phyloP scores from a whole-genome alignment of 306 rosid species.

The Pyrus bretschneideri region DNA sequence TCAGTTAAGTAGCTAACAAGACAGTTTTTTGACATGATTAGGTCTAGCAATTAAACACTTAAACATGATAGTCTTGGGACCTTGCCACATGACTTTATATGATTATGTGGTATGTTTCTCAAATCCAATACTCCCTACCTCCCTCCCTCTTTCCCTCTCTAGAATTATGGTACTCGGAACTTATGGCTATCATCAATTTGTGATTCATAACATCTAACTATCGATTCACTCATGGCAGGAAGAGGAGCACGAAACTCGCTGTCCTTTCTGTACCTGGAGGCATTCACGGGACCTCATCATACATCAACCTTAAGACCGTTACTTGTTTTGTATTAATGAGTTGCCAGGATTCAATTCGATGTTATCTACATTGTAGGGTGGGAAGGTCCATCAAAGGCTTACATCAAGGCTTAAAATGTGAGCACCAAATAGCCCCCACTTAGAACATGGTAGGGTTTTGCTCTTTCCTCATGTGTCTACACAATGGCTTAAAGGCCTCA shows the following conservation, averaged over 20 bases:
- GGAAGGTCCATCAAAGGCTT: slow-evolving; percentile 11
- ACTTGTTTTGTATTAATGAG: neutral
- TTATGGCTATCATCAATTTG: neutral
- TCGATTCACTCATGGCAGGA: neutral
- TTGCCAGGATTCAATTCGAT: neutral
- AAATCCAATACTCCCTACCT: neutral
- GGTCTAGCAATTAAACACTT: slow-evolving; percentile 4
- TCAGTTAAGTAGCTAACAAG: slow-evolving; percentile 4
- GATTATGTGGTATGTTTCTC: slow-evolving; percentile 20
- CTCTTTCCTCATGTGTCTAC: slow-evolving; percentile 6
- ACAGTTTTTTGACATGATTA: slow-evolving; percentile 14
- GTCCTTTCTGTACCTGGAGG: neutral
- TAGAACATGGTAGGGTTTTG: slow-evolving; percentile 23
- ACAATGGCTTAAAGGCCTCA: slow-evolving; percentile 8
- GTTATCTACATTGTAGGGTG: neutral
- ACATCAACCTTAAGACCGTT: neutral
- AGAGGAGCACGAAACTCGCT: neutral
- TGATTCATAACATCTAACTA: neutral
- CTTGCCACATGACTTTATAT: slow-evolving; percentile 29
- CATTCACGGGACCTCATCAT: neutral
- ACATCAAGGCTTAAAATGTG: slow-evolving; percentile 1
- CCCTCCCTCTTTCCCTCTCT: neutral
- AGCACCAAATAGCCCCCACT: slow-evolving; percentile 16
- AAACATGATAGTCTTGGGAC: slow-evolving; percentile 17
- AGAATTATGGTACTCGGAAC: neutral